Evolutionary conservation across 192 early-diverging fungal genomes (phyloP).

Genomic region (Anaeromyces robustus): DNA sequence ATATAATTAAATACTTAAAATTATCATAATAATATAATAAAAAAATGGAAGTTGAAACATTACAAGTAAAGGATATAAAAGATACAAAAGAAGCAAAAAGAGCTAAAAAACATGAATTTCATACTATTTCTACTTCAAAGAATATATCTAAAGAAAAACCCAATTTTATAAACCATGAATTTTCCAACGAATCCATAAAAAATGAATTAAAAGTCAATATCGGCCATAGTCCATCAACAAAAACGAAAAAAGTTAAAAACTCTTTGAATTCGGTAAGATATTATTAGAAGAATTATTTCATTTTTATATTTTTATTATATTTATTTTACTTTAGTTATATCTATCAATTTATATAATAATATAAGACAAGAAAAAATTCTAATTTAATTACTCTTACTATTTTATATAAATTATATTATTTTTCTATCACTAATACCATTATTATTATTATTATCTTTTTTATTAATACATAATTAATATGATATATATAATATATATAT

Average conservation of each 20-base stretch:
- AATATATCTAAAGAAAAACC: background rate
- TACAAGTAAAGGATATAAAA: background rate
- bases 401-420: too few species aligned
- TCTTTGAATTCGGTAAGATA: background rate
- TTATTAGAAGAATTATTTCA: too few species aligned
- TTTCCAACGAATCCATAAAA: background rate
- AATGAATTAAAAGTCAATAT: background rate
- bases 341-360: too few species aligned
- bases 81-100: background rate
- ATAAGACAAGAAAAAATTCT: too few species aligned
- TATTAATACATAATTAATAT: too few species aligned
- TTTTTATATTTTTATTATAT: too few species aligned
- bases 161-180: background rate
- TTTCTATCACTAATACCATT: too few species aligned
- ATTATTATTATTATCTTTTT: too few species aligned
- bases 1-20: background rate
- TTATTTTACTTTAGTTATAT: too few species aligned
- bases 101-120: background rate
- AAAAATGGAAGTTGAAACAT: background rate
- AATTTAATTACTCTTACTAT: too few species aligned
- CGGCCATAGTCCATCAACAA: background rate
- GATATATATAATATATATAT: too few species aligned
- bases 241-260: background rate
- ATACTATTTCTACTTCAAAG: background rate
- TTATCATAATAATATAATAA: background rate